These are phyloP conservation scores for Penicillium herquei DNA, from an alignment of 495 filamentous ascomycete species.

Conservation along the genomic window DNA sequence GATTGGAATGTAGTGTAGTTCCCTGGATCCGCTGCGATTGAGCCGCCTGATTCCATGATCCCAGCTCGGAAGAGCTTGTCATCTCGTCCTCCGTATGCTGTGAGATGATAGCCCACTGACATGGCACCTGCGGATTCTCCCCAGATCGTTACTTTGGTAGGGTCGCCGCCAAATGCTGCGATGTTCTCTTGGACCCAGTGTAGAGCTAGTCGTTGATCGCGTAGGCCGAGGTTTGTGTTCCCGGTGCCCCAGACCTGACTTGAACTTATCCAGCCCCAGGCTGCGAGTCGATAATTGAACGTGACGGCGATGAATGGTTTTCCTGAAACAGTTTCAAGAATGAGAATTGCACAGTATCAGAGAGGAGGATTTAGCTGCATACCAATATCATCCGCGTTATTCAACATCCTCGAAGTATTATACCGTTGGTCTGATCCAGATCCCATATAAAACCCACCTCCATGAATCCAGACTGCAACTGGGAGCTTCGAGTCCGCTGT, in stretches of 20 bases:
- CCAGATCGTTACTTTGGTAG: slow-evolving; percentile 65
- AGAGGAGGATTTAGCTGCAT: slow-evolving; percentile 1
- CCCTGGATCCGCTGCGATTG: slow-evolving; percentile 32
- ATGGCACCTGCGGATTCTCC: slow-evolving; percentile 62
- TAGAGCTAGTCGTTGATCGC: slow-evolving; percentile 60
- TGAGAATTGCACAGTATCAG: background rate
- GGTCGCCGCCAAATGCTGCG: slow-evolving; percentile 52
- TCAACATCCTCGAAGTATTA: slow-evolving; percentile 54
- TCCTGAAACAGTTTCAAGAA: slow-evolving; percentile 1
- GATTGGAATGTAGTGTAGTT: slow-evolving; percentile 36
- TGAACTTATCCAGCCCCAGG: slow-evolving; percentile 52
- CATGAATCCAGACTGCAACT: slow-evolving; percentile 59
- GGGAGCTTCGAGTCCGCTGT: slow-evolving; percentile 35
- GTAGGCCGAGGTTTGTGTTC: slow-evolving; percentile 55
- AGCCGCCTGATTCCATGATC: slow-evolving; percentile 48
- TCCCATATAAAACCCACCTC: slow-evolving; percentile 56
- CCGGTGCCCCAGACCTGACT: slow-evolving; percentile 36
- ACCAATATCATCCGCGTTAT: slow-evolving; percentile 49
- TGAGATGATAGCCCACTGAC: slow-evolving; percentile 51
- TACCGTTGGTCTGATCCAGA: slow-evolving; percentile 48
- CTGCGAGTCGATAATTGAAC: slow-evolving; percentile 58
- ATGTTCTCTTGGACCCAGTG: slow-evolving; percentile 63
- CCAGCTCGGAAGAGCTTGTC: slow-evolving; percentile 44
- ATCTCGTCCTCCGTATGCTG: slow-evolving; percentile 50
- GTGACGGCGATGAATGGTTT: slow-evolving; percentile 61